Percentiles rank a stretch among this genome's conserved stretches.
phyloP scores from a whole-genome alignment of 768 basidiomycete genomes.

The Lactarius deliciosus region DNA sequence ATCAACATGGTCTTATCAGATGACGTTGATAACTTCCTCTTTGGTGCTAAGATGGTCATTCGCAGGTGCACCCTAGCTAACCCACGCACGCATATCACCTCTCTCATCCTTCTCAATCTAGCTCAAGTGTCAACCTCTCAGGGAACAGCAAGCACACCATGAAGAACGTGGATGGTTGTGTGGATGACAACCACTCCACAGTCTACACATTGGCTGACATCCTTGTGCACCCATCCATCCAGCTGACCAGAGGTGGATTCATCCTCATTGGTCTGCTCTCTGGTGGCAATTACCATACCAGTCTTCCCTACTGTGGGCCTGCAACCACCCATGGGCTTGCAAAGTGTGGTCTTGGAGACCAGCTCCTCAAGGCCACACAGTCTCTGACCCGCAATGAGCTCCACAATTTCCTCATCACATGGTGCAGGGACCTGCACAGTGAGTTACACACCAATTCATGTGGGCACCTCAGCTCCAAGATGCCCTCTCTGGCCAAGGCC shows the following conservation, averaged over 20 bases:
- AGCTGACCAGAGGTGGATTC: constrained; percentile 62
- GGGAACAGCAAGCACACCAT: constrained; percentile 66
- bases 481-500: constrained; percentile 58
- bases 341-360: constrained; percentile 75
- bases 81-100: too few relatives aligned
- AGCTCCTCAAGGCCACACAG: constrained; percentile 56
- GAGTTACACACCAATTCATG: constrained; percentile 40
- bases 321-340: constrained; percentile 77
- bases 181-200: constrained; percentile 67
- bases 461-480: constrained; percentile 62
- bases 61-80: constrained; percentile 58
- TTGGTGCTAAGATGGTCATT: constrained; percentile 37
- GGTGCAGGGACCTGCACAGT: constrained; percentile 60
- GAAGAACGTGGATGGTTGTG: constrained; percentile 61
- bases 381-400: constrained; percentile 45
- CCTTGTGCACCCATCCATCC: constrained; percentile 45
- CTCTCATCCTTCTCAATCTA: constrained; percentile 33
- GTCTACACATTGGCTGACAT: constrained; percentile 43
- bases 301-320: constrained; percentile 64
- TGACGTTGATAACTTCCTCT: constrained; percentile 46
- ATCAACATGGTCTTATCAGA: constrained; percentile 91
- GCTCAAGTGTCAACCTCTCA: constrained; percentile 68
- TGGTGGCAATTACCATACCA: constrained; percentile 89
- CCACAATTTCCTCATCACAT: constrained; percentile 52
- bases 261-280: constrained; percentile 81